Evolutionary conservation across 805 yeast genomes (phyloP), one percentile per base, ranked within the genome.

Genomic region (Scheffersomyces amazonensis): DNA sequence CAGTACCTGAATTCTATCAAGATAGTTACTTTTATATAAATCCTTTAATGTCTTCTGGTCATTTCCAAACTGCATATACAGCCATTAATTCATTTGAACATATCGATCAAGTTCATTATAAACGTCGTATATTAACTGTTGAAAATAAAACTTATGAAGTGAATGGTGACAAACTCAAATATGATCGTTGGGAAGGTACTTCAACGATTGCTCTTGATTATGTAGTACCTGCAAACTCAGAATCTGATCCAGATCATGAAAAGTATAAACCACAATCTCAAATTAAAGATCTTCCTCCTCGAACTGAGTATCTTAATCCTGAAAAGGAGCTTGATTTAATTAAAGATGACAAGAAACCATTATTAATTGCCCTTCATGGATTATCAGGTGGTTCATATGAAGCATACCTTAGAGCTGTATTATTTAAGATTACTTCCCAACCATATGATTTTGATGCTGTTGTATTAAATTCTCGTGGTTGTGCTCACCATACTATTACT

Each of bases 311-410:
- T 53, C 58, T 80, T 42, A 66, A 75, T 18, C 71, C 72, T 1
- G 55, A 58, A 1, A 78, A 76, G 45, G 62, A 76, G 21, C 47
- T 47, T 3, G 49, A 36, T 2, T 36, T 71, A 2, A 51, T 66
- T 28, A 49, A 53, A 3, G 52, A 53, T 7, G 70, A 70, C 39
- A 55, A 65, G 8, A 70, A 68, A 42, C 90, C 90, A 3, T 64
- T 85, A 34, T 67, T 80, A 16, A 64, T 85, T 22, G 76, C 83
- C 7, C 60, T 75, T 34, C 91, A 85, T 52, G 95, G 93, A 2
- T 66, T 85, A 27, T 83, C 86, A 19, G 91, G 93, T 41, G 95
- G 95, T 1, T 80, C 87, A 12, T 85, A 81, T 49, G 93, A 85
- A 55, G 79, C 86, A 16, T 81, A 81, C 40, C 75, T 84, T 33